These are phyloP conservation scores for Albizia julibrissin DNA, from an alignment of 306 rosid genomes.

Conservation along the genomic window DNA sequence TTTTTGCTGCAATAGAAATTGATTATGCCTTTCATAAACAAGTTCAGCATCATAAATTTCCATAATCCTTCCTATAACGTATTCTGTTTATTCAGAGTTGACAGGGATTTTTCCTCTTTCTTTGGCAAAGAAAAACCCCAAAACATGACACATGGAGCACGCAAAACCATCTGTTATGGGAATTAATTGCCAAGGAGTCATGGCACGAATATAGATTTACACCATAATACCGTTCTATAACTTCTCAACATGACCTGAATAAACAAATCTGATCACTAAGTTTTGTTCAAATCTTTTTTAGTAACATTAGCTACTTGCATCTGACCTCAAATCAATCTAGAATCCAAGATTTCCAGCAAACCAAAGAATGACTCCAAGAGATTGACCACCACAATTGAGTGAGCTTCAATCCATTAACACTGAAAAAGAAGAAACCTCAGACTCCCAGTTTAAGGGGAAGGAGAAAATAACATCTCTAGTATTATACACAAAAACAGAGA, in stretches of 20 bases:
- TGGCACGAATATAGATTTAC: background rate
- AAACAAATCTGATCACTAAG: conserved; percentile 19
- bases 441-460: background rate
- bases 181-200: background rate
- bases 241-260: background rate
- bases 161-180: conserved; percentile 9
- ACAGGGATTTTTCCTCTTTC: background rate
- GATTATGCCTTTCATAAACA: background rate
- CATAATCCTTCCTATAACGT: background rate
- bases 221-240: background rate
- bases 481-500: background rate
- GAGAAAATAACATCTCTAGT: conserved; percentile 11
- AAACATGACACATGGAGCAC: conserved; percentile 9
- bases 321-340: conserved; percentile 31
- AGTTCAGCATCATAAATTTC: background rate
- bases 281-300: background rate
- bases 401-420: background rate
- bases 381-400: conserved; percentile 4
- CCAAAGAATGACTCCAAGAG: conserved; percentile 1
- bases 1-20: background rate
- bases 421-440: background rate
- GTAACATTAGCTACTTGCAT: conserved; percentile 8
- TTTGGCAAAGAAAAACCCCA: background rate
- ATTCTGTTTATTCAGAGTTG: background rate
- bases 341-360: conserved; percentile 26